Evolutionary conservation across 495 filamentous ascomycete genomes (phyloP), one percentile per base, ranked within the genome.

Genomic region (Staphylotrichum longicolle): DNA sequence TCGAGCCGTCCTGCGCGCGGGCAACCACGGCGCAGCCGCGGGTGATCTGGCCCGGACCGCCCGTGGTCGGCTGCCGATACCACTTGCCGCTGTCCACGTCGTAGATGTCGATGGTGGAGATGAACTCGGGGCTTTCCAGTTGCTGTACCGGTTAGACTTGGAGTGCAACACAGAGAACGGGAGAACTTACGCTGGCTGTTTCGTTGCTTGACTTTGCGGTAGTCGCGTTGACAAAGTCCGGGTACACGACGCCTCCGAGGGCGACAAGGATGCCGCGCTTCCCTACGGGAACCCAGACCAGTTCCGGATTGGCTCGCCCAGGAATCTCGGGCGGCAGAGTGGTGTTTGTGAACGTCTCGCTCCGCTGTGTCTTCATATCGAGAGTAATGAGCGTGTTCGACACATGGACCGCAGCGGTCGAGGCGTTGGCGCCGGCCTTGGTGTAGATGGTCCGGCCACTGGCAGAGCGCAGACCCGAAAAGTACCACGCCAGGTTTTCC

Each of bases 401-500:
- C 10, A 70, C 48, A n/a, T 70, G 50, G 49, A 66, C 56, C 8
- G 76, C 74, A 41, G 71, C 77, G 8, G 71, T 53, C 9, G 71
- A 65, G 5, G 51, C 35, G 59, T 79, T 80, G 30, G 6, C 53
- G 47, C 35, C 37, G 5, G 30, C 30, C 5, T 52, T 40, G 14
- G 66, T 61, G 51, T 75, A 79, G 61, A 88, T 79, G 1, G 75
- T 27, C 20, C 20, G 64, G 0, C 82, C 80, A 67, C 71, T 71
- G 6, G 67, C 49, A 0, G 79, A 77, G 32, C 75, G 81, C 75
- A 84, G 76, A 0, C 88, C 88, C 4, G 84, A 81, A 65, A 91
- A 88, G 65, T 90, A 88, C 75, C 86, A 91, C 0, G 83, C 87
- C 56, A 83, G 78, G 61, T 91, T 87, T 71, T 91, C 88, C 8